Conservation (phyloP, 228 moss, liverwort and hornwort species). For the Sphagnum fallax region DNA sequence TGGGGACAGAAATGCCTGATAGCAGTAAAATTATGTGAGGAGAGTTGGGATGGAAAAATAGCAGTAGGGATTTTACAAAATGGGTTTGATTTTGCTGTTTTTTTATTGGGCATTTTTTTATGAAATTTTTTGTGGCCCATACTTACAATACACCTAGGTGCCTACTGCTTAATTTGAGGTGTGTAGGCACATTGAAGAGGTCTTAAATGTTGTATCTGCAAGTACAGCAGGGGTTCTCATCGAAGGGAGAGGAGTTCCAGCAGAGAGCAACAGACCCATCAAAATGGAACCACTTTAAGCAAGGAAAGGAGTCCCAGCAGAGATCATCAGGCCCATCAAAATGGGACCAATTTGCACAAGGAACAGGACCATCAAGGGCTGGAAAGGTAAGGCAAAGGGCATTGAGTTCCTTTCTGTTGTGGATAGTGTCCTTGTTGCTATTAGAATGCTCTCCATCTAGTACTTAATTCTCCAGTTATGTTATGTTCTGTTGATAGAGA, state of each 20-base stretch:
- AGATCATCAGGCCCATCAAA: constrained; percentile 23
- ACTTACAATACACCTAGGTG: no score
- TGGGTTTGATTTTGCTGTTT: no score
- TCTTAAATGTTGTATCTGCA: constrained; percentile 3
- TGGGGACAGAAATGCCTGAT: no score
- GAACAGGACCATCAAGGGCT: constrained; percentile 32
- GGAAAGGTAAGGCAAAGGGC: constrained; percentile 35
- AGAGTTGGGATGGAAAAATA: no score
- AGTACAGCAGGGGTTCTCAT: constrained; percentile 61
- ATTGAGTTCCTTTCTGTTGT: not conserved
- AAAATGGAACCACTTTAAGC: constrained; percentile 21
- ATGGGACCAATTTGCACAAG: constrained; percentile 52
- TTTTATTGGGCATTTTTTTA: not conserved
- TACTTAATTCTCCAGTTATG: not conserved
- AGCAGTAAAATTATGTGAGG: no score
- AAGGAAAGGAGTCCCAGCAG: constrained; percentile 29
- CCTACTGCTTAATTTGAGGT: no score
- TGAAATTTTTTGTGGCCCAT: not conserved
- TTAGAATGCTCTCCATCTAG: not conserved
- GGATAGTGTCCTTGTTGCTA: not conserved
- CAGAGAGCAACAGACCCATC: constrained; percentile 24
- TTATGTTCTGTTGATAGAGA: not conserved
- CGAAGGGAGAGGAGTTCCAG: constrained; percentile 26
- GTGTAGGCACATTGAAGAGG: no score
- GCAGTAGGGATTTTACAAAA: no score